Percentiles rank a stretch among this genome's conserved stretches.
phyloP scores from a whole-genome alignment of 768 basidiomycete species.

The Dioszegia crocea region DNA sequence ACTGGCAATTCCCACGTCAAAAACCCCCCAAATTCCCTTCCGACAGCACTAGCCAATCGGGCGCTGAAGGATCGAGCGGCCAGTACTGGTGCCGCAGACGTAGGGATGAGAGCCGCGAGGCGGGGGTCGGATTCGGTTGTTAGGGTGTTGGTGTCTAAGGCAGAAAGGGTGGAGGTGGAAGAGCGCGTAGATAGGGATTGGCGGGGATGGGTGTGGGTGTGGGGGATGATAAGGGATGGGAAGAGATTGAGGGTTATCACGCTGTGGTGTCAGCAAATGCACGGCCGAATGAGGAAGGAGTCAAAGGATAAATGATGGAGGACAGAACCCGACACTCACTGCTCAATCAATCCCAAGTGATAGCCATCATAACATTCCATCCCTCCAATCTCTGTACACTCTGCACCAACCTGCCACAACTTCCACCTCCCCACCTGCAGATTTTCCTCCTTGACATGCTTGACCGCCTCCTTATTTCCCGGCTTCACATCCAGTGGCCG shows the following conservation, averaged over 20 bases:
- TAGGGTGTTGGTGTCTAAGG: too few species aligned
- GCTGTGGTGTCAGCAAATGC: neutral
- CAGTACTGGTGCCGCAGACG: neutral
- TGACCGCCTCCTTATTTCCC: too few species aligned
- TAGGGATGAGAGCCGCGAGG: neutral
- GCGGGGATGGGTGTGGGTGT: neutral
- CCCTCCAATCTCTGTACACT: constrained; percentile 35
- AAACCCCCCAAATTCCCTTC: constrained; percentile 21
- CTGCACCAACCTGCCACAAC: constrained; percentile 34
- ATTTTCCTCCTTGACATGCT: too few species aligned
- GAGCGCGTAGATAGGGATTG: too few species aligned
- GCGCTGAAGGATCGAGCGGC: constrained; percentile 12
- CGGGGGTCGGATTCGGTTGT: neutral
- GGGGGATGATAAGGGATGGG: constrained; percentile 13
- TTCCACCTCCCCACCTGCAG: constrained; percentile 27
- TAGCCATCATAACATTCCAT: constrained; percentile 45
- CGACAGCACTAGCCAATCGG: constrained; percentile 11
- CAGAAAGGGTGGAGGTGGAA: too few species aligned
- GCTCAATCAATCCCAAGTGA: constrained; percentile 35
- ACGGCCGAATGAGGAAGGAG: neutral
- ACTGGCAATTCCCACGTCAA: constrained; percentile 31
- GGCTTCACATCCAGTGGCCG: too few species aligned
- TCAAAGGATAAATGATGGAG: too few species aligned
- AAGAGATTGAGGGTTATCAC: constrained; percentile 21
- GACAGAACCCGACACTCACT: constrained; percentile 21